Base-by-base conservation (phyloP, 164 flowering plant genomes). In the Stephania cephalantha region DNA sequence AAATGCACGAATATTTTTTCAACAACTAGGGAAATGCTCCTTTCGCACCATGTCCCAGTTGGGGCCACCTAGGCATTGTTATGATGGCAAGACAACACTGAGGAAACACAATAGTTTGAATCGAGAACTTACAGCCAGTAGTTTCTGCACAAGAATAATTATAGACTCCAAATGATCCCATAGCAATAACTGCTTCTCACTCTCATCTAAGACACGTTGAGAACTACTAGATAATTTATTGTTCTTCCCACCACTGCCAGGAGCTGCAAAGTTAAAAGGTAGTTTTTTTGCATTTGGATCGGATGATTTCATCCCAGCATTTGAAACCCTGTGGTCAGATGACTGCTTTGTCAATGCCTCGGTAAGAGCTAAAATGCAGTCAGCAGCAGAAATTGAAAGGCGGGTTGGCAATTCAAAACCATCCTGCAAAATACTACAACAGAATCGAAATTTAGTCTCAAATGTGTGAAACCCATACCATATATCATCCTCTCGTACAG, bases 391-490 rank as follows among this genome's bases (percentile, higher is more conserved):
- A 42, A 88, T 81, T 46, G 95, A 75, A 81, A 93, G 92, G 68
- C 98, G 97, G 61, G 97, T 89, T 30, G 98, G 97, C 83, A 93
- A 85, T 85, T 91, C 95, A 84, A 82, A 88, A 52, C 90, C 92
- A 74, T 84, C 89, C 85, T 86, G 90, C 84, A 85, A 72, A 79
- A 69, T 85, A 81, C 97, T 91, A 74, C 73, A 85, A 55, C 65
- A 58, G 20, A 12, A 48, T 58, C n/a, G 15, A 5, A 58, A 17
- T 13, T 58, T 18, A 58, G 65, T 5, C 18, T 58, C 65, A 58
- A 58, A 58, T 17, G n/a, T 58, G 25, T 58, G 18, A 58, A 58
- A 18, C n/a, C 65, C 17, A 58, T n/a, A 15, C n/a, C 22, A 42
- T 73, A 31, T 22, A 4, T 58, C 67, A 45, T 25, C 50, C 22